Percentiles rank a stretch among this genome's conserved stretches.
Evolutionary conservation across 441 rosid species (phyloP).

Genomic region (Adansonia grandidieri): DNA sequence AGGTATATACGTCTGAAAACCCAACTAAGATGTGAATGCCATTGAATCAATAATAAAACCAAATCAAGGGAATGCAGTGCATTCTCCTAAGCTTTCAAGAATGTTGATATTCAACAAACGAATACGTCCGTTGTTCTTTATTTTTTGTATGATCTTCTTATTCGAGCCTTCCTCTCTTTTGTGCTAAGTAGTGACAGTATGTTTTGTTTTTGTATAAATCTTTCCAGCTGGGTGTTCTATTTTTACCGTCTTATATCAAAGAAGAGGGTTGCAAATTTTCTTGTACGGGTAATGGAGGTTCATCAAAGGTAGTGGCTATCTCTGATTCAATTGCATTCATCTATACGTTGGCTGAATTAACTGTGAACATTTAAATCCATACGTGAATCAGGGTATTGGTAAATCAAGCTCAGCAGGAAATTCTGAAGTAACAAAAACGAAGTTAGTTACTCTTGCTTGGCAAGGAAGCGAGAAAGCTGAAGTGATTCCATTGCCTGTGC

Average conservation of each 20-base stretch:
- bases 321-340: not conserved
- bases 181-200: not conserved
- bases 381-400: conserved; percentile 34
- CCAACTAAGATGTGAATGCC: not conserved
- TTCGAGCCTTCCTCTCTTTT: not conserved
- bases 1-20: conserved; percentile 48
- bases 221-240: conserved; percentile 81
- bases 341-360: not conserved
- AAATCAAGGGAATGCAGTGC: not conserved
- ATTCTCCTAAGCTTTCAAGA: conserved; percentile 1
- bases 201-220: not conserved
- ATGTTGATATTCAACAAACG: not conserved
- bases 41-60: not conserved
- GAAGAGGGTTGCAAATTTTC: conserved; percentile 49
- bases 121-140: conserved; percentile 4
- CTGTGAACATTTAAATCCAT: not conserved
- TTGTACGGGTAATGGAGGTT: conserved; percentile 47
- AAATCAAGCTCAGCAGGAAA: conserved; percentile 22
- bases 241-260: conserved; percentile 53
- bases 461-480: conserved; percentile 50
- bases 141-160: not conserved
- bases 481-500: conserved; percentile 68
- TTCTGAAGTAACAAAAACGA: conserved; percentile 38
- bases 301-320: conserved; percentile 41
- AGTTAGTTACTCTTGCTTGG: conserved; percentile 73